Percentiles rank a stretch among this genome's conserved stretches.
Conservation (phyloP, 495 filamentous ascomycete genomes). For the Neurospora sp. region DNA sequence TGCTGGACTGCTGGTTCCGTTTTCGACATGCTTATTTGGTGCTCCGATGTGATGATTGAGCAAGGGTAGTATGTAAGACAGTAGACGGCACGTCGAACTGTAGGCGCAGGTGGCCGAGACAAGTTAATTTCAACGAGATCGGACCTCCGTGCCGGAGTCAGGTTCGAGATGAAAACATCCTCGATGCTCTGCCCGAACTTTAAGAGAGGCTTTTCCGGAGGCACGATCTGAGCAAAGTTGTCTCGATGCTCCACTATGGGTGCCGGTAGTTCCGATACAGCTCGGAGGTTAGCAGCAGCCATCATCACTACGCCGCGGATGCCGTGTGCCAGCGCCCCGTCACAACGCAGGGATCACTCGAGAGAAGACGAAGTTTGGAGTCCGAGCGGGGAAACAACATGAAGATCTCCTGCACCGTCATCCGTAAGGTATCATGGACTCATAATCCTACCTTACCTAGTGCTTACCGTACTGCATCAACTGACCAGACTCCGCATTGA, state of each 20-base stretch:
- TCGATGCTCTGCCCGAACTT: no score
- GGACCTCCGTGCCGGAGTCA: no score
- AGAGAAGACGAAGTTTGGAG: no score
- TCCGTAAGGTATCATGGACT: neutral
- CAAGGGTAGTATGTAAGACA: no score
- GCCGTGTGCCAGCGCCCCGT: no score
- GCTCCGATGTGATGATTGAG: no score
- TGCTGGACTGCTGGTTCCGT: neutral
- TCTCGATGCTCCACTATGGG: neutral
- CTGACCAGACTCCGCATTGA: neutral
- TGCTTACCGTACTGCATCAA: neutral
- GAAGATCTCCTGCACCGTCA: neutral
- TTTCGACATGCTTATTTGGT: constrained; percentile 5
- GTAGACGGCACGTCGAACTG: no score
- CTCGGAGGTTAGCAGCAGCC: neutral
- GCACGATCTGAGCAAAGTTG: neutral
- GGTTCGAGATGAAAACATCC: no score
- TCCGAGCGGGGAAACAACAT: no score
- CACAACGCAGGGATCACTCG: no score
- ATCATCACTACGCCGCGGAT: neutral
- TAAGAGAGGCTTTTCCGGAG: neutral
- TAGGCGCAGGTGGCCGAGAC: no score
- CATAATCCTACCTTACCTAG: neutral
- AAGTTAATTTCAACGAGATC: no score
- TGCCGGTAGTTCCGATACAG: neutral